Conservation (phyloP, 2,329 filamentous ascomycete species). For the Phialophora verrucosa region DNA sequence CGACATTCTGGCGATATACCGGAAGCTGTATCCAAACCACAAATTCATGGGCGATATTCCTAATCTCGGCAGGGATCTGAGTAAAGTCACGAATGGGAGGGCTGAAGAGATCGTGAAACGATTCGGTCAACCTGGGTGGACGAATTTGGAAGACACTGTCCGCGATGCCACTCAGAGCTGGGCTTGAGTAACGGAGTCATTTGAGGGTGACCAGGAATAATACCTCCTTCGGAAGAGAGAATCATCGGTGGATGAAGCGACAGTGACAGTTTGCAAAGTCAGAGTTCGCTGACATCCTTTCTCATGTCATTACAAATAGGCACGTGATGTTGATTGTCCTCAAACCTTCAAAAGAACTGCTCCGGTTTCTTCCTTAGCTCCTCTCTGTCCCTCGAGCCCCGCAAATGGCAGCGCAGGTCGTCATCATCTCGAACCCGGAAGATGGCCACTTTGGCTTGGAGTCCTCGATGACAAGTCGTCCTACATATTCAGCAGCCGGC, state of each 20-base stretch:
- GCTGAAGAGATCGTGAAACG: constrained; percentile 33
- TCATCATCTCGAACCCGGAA: constrained; percentile 22
- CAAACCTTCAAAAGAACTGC: not conserved
- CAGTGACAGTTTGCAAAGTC: not conserved
- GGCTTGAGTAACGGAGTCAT: constrained; percentile 5
- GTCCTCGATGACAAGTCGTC: constrained; percentile 4
- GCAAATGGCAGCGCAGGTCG: constrained; percentile 23
- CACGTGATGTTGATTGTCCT: not conserved
- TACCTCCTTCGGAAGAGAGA: not conserved
- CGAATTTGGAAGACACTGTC: constrained; percentile 28
- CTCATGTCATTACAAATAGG: constrained; percentile 5
- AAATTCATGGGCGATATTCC: constrained; percentile 39
- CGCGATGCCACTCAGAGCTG: constrained; percentile 18
- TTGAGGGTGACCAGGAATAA: not conserved
- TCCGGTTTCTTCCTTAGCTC: constrained; percentile 9
- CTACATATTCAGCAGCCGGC: constrained; percentile 17
- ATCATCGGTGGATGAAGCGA: not conserved
- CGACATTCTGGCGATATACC: constrained; percentile 46
- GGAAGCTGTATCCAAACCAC: constrained; percentile 46
- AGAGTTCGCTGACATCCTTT: not conserved
- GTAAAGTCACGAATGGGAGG: constrained; percentile 26
- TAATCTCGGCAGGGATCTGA: constrained; percentile 29
- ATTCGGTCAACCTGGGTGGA: constrained; percentile 30
- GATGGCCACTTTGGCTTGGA: constrained; percentile 9
- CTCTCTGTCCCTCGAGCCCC: not conserved